Conservation (phyloP, 164 flowering plant species). For the Vitis labrusca region DNA sequence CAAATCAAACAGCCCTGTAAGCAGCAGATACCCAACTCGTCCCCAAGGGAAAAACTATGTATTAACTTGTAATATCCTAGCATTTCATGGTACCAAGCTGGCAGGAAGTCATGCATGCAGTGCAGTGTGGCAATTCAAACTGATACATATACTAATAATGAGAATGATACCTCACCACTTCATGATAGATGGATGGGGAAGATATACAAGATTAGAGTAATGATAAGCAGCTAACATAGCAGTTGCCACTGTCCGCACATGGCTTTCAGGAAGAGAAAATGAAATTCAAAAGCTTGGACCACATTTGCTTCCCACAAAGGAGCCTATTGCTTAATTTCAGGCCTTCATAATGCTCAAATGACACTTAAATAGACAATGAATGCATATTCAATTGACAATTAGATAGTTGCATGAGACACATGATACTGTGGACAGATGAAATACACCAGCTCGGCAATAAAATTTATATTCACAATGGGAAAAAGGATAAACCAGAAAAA, state of each 20-base stretch:
- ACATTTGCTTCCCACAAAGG: too few species aligned
- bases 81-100: background rate
- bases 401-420: background rate
- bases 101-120: background rate
- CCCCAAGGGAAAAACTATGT: background rate
- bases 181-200: background rate
- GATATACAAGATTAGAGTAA: too few species aligned
- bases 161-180: background rate
- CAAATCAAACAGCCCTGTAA: conserved; percentile 7
- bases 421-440: background rate
- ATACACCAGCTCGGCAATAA: background rate
- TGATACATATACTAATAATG: background rate
- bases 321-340: too few species aligned
- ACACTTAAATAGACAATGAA: too few species aligned
- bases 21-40: background rate
- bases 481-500: background rate
- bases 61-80: background rate
- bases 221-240: too few species aligned
- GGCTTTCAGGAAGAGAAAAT: too few species aligned
- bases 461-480: background rate
- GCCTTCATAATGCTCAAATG: too few species aligned
- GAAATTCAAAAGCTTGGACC: too few species aligned
- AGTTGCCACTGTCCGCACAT: too few species aligned
- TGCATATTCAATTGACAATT: too few species aligned
- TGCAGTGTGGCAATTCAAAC: background rate